These are phyloP conservation scores for Suhomyces emberorum DNA, from an alignment of 805 yeast genomes.

Conservation along the genomic window DNA sequence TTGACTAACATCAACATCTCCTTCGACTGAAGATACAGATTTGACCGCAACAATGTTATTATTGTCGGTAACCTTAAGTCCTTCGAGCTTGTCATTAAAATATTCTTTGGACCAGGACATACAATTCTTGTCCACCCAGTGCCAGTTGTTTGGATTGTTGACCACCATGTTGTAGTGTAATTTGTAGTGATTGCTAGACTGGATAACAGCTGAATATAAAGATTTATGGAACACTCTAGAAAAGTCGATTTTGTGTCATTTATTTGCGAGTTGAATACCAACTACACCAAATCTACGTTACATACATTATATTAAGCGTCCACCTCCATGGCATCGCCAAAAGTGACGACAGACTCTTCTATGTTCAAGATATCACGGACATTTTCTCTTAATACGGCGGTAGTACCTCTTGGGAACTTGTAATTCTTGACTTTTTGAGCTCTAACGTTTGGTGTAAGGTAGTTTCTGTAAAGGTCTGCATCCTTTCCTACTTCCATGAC, in stretches of 20 bases:
- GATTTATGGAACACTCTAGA: constrained; percentile 11
- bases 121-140: constrained; percentile 99
- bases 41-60: constrained; percentile 31
- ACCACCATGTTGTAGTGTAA: constrained; percentile 90
- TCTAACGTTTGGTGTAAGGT: constrained; percentile 87
- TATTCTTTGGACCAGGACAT: constrained; percentile 84
- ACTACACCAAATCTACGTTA: too few relatives aligned
- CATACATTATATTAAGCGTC: constrained; percentile 5
- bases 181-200: too few relatives aligned
- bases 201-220: too few relatives aligned
- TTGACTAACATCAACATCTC: constrained; percentile 96
- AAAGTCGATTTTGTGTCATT: constrained; percentile 3
- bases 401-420: constrained; percentile 90
- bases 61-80: constrained; percentile 37
- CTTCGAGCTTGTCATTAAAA: constrained; percentile 59
- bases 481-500: constrained; percentile 93
- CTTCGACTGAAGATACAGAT: constrained; percentile 64
- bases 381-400: constrained; percentile 72
- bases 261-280: not conserved
- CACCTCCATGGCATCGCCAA: constrained; percentile 10
- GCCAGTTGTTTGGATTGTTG: constrained; percentile 98
- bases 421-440: constrained; percentile 77
- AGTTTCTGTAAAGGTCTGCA: constrained; percentile 81
- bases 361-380: constrained; percentile 65
- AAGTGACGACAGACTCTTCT: constrained; percentile 43